These are phyloP conservation scores for Aspergillus panamensis DNA, from an alignment of 495 filamentous ascomycete genomes.

Conservation along the genomic window DNA sequence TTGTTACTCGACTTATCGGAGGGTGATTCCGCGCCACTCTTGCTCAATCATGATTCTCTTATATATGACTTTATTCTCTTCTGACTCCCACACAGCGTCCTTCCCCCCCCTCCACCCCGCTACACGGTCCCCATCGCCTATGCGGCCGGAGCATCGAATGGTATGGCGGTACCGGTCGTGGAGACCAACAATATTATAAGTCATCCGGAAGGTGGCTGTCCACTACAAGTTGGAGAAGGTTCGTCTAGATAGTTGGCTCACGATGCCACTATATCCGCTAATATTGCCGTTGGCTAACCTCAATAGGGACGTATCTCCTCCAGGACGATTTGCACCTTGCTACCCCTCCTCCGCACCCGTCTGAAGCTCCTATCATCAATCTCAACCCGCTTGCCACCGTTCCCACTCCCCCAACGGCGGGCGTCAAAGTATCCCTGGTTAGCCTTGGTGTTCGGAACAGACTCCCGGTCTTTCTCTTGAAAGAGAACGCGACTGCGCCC, in stretches of 20 bases:
- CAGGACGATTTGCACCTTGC: constrained; percentile 88
- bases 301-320: constrained; percentile 77
- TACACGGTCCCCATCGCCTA: constrained; percentile 68
- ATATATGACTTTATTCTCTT: neutral
- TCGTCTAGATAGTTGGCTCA: neutral
- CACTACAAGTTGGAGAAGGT: constrained; percentile 93
- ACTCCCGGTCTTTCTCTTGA: constrained; percentile 48
- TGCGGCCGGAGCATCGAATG: constrained; percentile 59
- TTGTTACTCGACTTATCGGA: neutral
- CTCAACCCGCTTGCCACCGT: constrained; percentile 86
- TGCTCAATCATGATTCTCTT: neutral
- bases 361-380: constrained; percentile 79
- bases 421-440: constrained; percentile 80
- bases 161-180: constrained; percentile 65
- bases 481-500: constrained; percentile 47
- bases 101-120: constrained; percentile 80
- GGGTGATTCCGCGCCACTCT: too few relatives aligned
- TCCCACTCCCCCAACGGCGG: constrained; percentile 72
- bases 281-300: neutral
- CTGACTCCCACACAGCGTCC: constrained; percentile 53
- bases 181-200: constrained; percentile 89
- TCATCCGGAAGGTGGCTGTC: constrained; percentile 66
- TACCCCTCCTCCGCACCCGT: constrained; percentile 91
- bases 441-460: constrained; percentile 60
- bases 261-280: constrained; percentile 13